phyloP scores from a whole-genome alignment of 805 yeast genomes.

The Cyberlindnera veronae region DNA sequence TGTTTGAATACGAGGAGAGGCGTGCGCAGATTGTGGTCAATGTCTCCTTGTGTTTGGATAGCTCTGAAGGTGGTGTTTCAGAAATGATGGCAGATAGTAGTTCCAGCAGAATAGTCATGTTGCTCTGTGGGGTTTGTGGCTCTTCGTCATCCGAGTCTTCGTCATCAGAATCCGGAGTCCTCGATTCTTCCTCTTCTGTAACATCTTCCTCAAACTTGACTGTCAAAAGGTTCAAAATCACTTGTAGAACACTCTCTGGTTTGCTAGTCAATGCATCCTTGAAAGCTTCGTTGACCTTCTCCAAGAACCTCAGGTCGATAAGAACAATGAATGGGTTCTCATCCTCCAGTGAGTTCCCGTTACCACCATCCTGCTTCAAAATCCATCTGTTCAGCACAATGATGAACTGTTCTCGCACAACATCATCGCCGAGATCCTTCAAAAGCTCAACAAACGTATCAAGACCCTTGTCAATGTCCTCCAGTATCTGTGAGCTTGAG shows the following conservation, averaged over 20 bases:
- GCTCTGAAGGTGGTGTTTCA: conserved; percentile 24
- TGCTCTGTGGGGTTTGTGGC: conserved; percentile 23
- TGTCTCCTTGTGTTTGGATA: conserved; percentile 21
- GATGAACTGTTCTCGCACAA: conserved; percentile 46
- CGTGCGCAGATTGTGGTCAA: conserved; percentile 30
- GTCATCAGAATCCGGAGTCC: conserved; percentile 39
- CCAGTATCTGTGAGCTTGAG: conserved; percentile 34
- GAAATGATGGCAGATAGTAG: conserved; percentile 36
- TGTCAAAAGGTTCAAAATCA: conserved; percentile 41
- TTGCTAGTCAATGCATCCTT: conserved; percentile 43
- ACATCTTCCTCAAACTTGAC: conserved; percentile 19
- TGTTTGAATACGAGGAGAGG: conserved; percentile 13
- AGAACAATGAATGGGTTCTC: conserved; percentile 52
- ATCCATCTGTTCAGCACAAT: conserved; percentile 61
- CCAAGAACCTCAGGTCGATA: conserved; percentile 61
- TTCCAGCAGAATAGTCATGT: conserved; percentile 35
- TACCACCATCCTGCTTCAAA: conserved; percentile 11
- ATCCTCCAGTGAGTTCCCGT: conserved; percentile 15
- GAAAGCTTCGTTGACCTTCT: conserved; percentile 53
- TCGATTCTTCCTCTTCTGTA: conserved; percentile 6
- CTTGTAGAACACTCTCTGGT: conserved; percentile 53
- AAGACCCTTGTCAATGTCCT: conserved; percentile 41
- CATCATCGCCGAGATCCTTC: conserved; percentile 44
- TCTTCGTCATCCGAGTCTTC: conserved; percentile 29
- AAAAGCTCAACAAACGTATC: conserved; percentile 43